phyloP scores from a whole-genome alignment of 2,329 filamentous ascomycete genomes.

The Teratosphaeria epicoccoides region DNA sequence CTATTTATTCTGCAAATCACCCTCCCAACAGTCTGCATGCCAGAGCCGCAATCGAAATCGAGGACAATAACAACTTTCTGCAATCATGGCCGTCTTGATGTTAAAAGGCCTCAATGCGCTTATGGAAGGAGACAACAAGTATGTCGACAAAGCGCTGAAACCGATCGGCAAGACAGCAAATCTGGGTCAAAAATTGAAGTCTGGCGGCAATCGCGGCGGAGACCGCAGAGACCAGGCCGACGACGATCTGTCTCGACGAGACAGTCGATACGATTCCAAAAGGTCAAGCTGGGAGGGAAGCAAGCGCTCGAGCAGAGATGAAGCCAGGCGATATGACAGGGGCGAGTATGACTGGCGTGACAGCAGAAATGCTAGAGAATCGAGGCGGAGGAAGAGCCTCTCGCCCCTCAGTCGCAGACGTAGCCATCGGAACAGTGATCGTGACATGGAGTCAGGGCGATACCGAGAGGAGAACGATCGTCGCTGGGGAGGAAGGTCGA shows the following conservation, averaged over 20 bases:
- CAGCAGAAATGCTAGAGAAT: neutral
- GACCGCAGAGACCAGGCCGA: neutral
- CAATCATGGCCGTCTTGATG: neutral
- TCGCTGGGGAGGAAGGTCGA: neutral
- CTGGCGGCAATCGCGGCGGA: neutral
- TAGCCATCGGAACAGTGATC: neutral
- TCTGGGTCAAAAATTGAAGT: neutral
- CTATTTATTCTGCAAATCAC: neutral
- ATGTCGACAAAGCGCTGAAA: neutral
- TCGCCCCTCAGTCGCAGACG: neutral
- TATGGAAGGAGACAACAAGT: neutral
- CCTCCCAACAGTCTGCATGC: neutral
- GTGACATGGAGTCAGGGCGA: neutral
- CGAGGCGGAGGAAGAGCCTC: neutral
- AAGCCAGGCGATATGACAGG: neutral
- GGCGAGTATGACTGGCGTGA: neutral
- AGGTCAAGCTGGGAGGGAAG: neutral
- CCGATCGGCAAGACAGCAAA: neutral
- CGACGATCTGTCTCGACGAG: neutral
- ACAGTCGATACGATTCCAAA: neutral
- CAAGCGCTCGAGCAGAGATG: neutral
- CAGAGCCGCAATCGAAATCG: neutral
- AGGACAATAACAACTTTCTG: neutral
- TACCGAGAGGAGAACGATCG: neutral
- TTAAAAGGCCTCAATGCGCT: neutral